Conservation (phyloP, 306 rosid genomes). For the Rubus parviflorus region DNA sequence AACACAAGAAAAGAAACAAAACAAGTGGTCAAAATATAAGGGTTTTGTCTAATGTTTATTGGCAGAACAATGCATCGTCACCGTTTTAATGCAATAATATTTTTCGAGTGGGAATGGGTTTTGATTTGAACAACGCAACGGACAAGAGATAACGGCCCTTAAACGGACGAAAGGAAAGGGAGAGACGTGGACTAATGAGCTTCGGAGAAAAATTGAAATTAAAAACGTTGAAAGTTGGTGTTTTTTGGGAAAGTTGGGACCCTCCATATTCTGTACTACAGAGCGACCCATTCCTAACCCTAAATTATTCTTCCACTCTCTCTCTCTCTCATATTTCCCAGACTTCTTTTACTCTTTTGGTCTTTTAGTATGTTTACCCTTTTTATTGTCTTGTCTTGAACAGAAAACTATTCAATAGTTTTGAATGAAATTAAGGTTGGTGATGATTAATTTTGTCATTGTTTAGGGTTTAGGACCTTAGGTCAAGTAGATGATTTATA, state of each 20-base stretch:
- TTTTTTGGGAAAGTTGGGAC: slow-evolving; percentile 23
- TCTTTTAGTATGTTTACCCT: too few species aligned
- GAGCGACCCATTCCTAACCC: slow-evolving; percentile 30
- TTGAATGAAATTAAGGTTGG: not conserved
- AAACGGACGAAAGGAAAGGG: slow-evolving; percentile 36
- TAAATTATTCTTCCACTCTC: not conserved
- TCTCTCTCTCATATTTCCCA: not conserved
- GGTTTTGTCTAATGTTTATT: not conserved
- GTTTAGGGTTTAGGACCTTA: not conserved
- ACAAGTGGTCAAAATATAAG: not conserved
- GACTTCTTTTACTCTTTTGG: not conserved
- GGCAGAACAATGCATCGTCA: not conserved
- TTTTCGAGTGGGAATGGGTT: not conserved
- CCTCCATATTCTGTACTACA: not conserved
- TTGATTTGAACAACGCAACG: slow-evolving; percentile 23
- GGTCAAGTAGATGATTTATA: not conserved
- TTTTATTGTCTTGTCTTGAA: not conserved
- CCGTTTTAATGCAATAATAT: not conserved
- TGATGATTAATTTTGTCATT: not conserved
- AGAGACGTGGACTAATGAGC: slow-evolving; percentile 35
- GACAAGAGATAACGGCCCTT: slow-evolving; percentile 34
- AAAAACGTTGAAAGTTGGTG: slow-evolving; percentile 26
- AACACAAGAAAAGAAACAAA: not conserved
- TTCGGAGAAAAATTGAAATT: not conserved
- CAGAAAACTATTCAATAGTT: not conserved